A percentile compares a stretch with the other conserved stretches of the same genome.
These are phyloP conservation scores for Penstemon davidsonii DNA, from an alignment of 257 asterid species.

Conservation along the genomic window DNA sequence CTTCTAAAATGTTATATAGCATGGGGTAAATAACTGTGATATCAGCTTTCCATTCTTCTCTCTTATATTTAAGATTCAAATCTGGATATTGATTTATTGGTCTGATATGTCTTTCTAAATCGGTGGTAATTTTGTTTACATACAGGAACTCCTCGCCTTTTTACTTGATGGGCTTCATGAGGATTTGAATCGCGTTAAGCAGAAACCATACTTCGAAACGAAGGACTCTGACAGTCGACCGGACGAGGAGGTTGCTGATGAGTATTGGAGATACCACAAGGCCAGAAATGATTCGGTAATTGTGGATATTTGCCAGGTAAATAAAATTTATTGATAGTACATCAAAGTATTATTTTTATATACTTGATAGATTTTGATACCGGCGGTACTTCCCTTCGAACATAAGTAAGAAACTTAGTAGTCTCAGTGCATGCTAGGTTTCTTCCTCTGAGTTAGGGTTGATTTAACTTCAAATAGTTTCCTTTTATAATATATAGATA, in stretches of 20 bases:
- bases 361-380: no score
- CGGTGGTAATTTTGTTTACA: background rate
- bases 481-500: no score
- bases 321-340: slow-evolving; percentile 1
- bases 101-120: slow-evolving; percentile 4
- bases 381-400: no score
- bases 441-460: no score
- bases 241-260: slow-evolving; percentile 91
- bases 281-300: slow-evolving; percentile 92
- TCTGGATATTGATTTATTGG: slow-evolving; percentile 5
- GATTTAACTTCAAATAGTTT: no score
- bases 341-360: no score
- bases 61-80: slow-evolving; percentile 19
- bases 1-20: no score
- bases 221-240: slow-evolving; percentile 82
- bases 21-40: no score
- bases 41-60: slow-evolving; percentile 4
- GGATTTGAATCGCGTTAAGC: slow-evolving; percentile 95
- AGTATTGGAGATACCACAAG: slow-evolving; percentile 91
- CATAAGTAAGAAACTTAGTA: no score
- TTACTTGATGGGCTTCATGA: slow-evolving; percentile 96
- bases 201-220: slow-evolving; percentile 84
- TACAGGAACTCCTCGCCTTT: slow-evolving; percentile 95
- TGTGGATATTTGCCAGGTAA: slow-evolving; percentile 92
- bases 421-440: no score